Conservation (phyloP, 768 basidiomycete genomes). For the Lactarius indigo region DNA sequence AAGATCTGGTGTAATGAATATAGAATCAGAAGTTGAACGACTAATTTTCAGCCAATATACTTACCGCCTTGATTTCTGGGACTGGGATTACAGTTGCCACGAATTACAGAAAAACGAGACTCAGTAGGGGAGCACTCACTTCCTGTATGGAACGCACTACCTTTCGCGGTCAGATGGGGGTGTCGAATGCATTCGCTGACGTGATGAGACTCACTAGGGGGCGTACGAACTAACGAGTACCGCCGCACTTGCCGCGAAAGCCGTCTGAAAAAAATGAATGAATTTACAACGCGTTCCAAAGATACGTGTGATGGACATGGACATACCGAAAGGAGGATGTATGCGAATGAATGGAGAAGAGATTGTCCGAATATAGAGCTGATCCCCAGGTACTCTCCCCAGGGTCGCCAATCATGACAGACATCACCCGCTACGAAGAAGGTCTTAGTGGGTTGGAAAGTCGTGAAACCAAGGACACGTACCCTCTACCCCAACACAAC, state of each 20-base stretch:
- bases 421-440: conserved; percentile 53
- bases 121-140: conserved; percentile 43
- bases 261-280: conserved; percentile 40
- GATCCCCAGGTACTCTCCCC: conserved; percentile 58
- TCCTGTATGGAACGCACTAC: conserved; percentile 74
- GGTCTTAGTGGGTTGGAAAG: conserved; percentile 9
- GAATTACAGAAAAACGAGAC: not conserved
- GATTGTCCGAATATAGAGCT: conserved; percentile 56
- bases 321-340: conserved; percentile 61
- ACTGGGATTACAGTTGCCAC: conserved; percentile 38
- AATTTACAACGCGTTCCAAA: not conserved
- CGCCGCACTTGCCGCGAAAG: conserved; percentile 61
- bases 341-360: conserved; percentile 60
- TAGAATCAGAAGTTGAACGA: not conserved
- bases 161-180: conserved; percentile 3
- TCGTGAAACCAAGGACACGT: conserved; percentile 27
- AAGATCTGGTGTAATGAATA: conserved; percentile 49
- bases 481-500: conserved; percentile 63
- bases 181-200: not conserved
- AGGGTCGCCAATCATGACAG: conserved; percentile 63
- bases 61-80: conserved; percentile 75
- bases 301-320: not conserved
- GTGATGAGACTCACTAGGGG: conserved; percentile 51
- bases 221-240: conserved; percentile 62
- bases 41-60: conserved; percentile 23